These are phyloP conservation scores for Cyberlindnera maritima DNA, from an alignment of 805 yeast species.

Conservation along the genomic window DNA sequence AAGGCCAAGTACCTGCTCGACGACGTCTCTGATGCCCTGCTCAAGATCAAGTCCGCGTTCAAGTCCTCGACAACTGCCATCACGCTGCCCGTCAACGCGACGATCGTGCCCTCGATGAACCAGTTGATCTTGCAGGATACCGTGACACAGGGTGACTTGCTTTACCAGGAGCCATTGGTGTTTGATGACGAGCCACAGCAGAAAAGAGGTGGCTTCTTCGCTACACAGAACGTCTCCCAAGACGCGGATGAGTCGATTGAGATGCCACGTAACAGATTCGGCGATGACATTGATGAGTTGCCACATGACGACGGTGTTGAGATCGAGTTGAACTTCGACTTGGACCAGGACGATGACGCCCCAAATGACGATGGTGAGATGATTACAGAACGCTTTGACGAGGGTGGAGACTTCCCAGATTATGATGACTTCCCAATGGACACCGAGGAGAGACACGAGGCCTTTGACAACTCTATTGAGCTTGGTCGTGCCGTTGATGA, in stretches of 20 bases:
- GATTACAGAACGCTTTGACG: too few relatives aligned
- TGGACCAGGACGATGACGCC: constrained; percentile 21
- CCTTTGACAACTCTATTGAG: constrained; percentile 35
- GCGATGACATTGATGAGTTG: constrained; percentile 28
- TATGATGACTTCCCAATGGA: constrained; percentile 5
- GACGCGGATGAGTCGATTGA: constrained; percentile 60
- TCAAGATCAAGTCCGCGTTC: constrained; percentile 69
- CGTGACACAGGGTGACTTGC: constrained; percentile 72
- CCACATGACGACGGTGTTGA: constrained; percentile 45
- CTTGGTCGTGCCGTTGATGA: constrained; percentile 19
- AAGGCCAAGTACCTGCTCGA: constrained; percentile 81
- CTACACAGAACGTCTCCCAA: constrained; percentile 21
- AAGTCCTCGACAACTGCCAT: constrained; percentile 43
- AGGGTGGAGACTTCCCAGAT: not conserved
- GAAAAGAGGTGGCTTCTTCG: constrained; percentile 13
- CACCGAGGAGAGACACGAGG: constrained; percentile 22
- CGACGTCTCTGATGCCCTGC: constrained; percentile 75
- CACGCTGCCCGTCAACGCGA: constrained; percentile 57
- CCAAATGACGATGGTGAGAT: too few relatives aligned
- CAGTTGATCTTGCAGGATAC: constrained; percentile 70
- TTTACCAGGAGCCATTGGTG: constrained; percentile 58
- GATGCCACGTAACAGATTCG: constrained; percentile 50
- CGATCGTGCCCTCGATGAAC: constrained; percentile 57
- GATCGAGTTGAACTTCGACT: constrained; percentile 48
- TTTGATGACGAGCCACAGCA: constrained; percentile 28